phyloP scores from a whole-genome alignment of 495 filamentous ascomycete species.

The Penicillium mononematosum region DNA sequence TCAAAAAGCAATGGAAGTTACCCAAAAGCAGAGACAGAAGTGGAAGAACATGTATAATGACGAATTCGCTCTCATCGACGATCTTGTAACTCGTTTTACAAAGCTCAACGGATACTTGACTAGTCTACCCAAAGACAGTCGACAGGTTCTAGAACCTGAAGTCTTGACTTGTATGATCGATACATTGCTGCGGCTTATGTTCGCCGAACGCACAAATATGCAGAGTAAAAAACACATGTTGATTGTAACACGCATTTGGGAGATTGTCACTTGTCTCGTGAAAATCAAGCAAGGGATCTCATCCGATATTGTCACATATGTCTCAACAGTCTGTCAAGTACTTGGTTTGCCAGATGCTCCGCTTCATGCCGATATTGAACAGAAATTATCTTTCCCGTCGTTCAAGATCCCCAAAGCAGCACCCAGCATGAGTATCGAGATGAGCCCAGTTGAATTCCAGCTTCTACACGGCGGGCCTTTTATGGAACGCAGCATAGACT shows the following conservation, averaged over 20 bases:
- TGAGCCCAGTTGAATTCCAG: constrained; percentile 56
- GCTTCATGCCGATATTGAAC: constrained; percentile 3
- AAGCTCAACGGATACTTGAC: constrained; percentile 7
- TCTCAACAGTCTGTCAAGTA: constrained; percentile 25
- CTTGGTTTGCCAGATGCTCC: constrained; percentile 26
- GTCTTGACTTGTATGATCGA: constrained; percentile 47
- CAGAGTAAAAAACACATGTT: not conserved
- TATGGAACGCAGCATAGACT: constrained; percentile 70
- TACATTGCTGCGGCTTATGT: constrained; percentile 32
- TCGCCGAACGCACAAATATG: constrained; percentile 5
- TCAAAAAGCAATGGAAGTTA: constrained; percentile 2
- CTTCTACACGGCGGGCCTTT: constrained; percentile 67
- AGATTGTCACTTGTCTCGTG: constrained; percentile 17
- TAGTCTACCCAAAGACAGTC: constrained; percentile 24
- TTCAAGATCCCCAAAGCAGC: constrained; percentile 15
- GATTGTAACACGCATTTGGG: constrained; percentile 20
- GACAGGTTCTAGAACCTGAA: constrained; percentile 32
- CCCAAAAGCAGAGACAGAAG: constrained; percentile 3
- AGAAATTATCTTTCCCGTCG: constrained; percentile 38
- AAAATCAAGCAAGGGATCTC: constrained; percentile 28
- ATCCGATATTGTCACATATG: constrained; percentile 18
- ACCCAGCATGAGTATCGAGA: constrained; percentile 21
- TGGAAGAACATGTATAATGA: not conserved
- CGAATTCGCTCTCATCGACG: not conserved
- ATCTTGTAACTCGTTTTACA: constrained; percentile 3